These are phyloP conservation scores for Syzygium oleosum DNA, from an alignment of 345 rosid genomes.

Conservation along the genomic window DNA sequence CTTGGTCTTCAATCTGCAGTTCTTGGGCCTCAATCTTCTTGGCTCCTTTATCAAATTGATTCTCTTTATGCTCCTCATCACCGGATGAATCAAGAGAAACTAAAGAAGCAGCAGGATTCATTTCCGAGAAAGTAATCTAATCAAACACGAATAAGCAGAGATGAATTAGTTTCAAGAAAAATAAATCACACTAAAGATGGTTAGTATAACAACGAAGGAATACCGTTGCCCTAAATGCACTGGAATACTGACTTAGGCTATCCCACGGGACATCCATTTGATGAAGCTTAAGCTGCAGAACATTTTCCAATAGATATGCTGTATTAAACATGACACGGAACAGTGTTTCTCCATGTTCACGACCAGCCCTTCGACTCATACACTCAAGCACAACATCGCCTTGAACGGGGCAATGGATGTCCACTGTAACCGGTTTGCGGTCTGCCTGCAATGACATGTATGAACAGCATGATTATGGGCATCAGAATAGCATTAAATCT, in stretches of 20 bases:
- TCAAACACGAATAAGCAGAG: background rate
- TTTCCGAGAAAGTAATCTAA: slow-evolving; percentile 82
- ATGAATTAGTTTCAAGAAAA: background rate
- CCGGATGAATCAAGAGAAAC: slow-evolving; percentile 38
- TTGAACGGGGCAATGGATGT: slow-evolving; percentile 72
- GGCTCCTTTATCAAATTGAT: background rate
- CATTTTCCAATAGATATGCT: slow-evolving; percentile 74
- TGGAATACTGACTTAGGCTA: slow-evolving; percentile 56
- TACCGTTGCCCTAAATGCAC: slow-evolving; percentile 82
- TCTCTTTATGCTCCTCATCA: slow-evolving; percentile 58
- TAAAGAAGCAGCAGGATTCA: slow-evolving; percentile 66
- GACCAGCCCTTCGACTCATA: slow-evolving; percentile 54
- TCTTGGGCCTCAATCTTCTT: too few relatives aligned
- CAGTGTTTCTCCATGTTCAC: slow-evolving; percentile 61
- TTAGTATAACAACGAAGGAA: background rate
- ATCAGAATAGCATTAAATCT: background rate
- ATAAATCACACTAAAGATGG: background rate
- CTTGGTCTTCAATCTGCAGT: too few relatives aligned
- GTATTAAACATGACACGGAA: slow-evolving; percentile 84
- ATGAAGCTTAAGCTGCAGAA: slow-evolving; percentile 73
- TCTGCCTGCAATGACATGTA: slow-evolving; percentile 48
- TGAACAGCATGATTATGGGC: background rate
- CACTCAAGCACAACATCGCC: slow-evolving; percentile 90
- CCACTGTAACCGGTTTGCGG: slow-evolving; percentile 68
- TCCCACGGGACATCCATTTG: slow-evolving; percentile 80